These are phyloP conservation scores for Tulasnella sp. DNA, from an alignment of 768 basidiomycete species.

Conservation along the genomic window DNA sequence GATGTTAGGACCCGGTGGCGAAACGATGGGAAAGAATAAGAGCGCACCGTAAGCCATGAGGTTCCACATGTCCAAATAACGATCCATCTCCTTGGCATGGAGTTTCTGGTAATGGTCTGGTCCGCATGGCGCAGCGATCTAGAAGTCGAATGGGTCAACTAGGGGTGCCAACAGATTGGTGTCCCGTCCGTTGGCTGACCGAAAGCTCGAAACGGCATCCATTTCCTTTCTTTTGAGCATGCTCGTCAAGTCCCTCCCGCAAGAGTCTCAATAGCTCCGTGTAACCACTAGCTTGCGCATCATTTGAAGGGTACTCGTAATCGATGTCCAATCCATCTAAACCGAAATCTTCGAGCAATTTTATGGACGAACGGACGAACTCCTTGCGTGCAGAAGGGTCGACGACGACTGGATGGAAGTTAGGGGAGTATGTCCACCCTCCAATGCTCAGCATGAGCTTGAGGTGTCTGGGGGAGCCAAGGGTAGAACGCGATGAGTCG, in stretches of 20 bases:
- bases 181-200: slow-evolving; percentile 36
- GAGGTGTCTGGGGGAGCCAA: slow-evolving; percentile 29
- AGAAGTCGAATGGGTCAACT: neutral
- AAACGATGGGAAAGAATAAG: neutral
- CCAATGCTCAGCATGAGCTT: slow-evolving; percentile 70
- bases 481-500: neutral
- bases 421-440: slow-evolving; percentile 89
- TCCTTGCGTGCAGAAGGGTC: slow-evolving; percentile 51
- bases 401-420: slow-evolving; percentile 76
- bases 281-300: slow-evolving; percentile 73
- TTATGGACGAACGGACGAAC: slow-evolving; percentile 76
- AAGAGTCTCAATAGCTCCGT: slow-evolving; percentile 72
- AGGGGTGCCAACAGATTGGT: neutral
- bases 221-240: slow-evolving; percentile 56
- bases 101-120: slow-evolving; percentile 76
- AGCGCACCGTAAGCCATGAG: slow-evolving; percentile 54
- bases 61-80: slow-evolving; percentile 91
- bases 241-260: slow-evolving; percentile 63
- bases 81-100: slow-evolving; percentile 75
- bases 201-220: slow-evolving; percentile 64
- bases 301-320: slow-evolving; percentile 83
- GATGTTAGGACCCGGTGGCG: neutral
- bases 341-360: slow-evolving; percentile 80
- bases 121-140: slow-evolving; percentile 94
- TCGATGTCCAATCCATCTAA: slow-evolving; percentile 88